Base-by-base conservation (phyloP, 345 rosid genomes). In the Dovyalis caffra region DNA sequence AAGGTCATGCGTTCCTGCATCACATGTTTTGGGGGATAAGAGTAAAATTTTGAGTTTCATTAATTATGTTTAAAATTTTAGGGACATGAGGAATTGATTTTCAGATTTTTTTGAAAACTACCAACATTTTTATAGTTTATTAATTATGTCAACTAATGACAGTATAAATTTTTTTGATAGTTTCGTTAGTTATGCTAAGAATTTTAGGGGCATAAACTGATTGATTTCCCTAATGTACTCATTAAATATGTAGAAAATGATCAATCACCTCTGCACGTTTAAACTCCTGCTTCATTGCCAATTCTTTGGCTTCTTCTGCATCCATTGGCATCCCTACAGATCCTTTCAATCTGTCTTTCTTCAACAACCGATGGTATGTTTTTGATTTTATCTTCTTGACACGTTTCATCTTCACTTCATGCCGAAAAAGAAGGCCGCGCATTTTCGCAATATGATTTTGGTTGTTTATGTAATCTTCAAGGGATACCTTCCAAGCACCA, bases 361-460 rank as follows among this genome's bases (percentile, higher is more conserved):
- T 93, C 82, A 80, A 81, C 64, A 91, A 77, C 11, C 95, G 96
- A 74, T 86, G 96, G 78, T 85, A 93, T 60, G 97, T 86, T 85
- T 90, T 95, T 20, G 98, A 93, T 85, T 95, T 91, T 16, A 95
- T 95, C 81, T 91, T 95, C 85, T 91, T 95, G 23, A 93, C 75
- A 38, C 90, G 91, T 83, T 93, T 93, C 76, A 84, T 80, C 85
- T 93, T 95, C 78, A 89, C 57, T 79, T 95, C 99, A 70, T 95
- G 97, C 31, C 87, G 94, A 78, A 91, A 95, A 76, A 95, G 95
- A 76, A 95, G 90, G 79, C 87, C 87, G 75, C 97, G 90, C 91
- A 91, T 89, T 84, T 91, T 95, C 43, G 98, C 96, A 43, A 86
- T 77, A 68, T 85, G 91, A 82, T 89, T 37, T 66, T 83, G 88